These are phyloP conservation scores for Discostella stelligera DNA, from an alignment of 352 stramenopile species.

Conservation along the genomic window DNA sequence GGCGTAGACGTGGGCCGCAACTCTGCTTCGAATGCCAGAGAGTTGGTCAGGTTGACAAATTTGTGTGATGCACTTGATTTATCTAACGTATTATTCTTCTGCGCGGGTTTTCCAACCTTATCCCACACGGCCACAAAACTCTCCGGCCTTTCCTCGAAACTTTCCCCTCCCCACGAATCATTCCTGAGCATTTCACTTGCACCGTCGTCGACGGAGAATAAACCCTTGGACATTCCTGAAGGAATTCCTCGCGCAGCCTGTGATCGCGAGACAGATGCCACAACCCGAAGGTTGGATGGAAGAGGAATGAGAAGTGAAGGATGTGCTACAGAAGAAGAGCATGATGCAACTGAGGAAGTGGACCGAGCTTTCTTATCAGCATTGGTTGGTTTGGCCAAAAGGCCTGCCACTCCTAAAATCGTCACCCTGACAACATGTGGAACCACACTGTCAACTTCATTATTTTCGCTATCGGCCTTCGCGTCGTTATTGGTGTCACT, in stretches of 20 bases:
- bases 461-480: background rate
- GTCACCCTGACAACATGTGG: slow-evolving; percentile 42
- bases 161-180: background rate
- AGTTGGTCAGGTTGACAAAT: slow-evolving; percentile 27
- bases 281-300: slow-evolving; percentile 19
- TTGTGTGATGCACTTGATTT: slow-evolving; percentile 25
- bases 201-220: background rate
- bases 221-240: slow-evolving; percentile 23
- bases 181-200: background rate
- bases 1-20: slow-evolving; percentile 16
- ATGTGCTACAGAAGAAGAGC: slow-evolving; percentile 1
- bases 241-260: slow-evolving; percentile 30
- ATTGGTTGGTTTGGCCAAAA: slow-evolving; percentile 20
- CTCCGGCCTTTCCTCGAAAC: background rate
- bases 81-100: slow-evolving; percentile 10
- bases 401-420: slow-evolving; percentile 35
- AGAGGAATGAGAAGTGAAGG: slow-evolving; percentile 26
- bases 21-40: slow-evolving; percentile 46
- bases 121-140: background rate
- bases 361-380: background rate
- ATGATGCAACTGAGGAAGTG: background rate
- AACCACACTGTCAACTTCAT: slow-evolving; percentile 7
- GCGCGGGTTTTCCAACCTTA: background rate
- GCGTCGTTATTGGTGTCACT: background rate
- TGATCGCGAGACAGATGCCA: slow-evolving; percentile 37